A percentile compares a stretch with the other conserved stretches of the same genome.
Evolutionary conservation across 148 eudicot genomes (phyloP).

Genomic region (Amaranthus cruentus): DNA sequence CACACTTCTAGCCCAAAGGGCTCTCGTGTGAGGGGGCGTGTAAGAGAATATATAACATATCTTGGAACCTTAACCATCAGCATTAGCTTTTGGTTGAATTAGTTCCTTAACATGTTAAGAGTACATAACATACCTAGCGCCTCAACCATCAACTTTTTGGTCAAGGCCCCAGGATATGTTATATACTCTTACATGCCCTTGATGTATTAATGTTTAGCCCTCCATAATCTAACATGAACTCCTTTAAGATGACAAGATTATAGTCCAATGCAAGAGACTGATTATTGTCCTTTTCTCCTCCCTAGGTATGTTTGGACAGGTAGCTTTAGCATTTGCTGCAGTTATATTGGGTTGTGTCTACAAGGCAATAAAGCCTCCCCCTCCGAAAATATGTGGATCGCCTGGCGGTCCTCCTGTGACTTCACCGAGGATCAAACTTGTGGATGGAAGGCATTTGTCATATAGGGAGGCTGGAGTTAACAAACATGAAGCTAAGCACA

Average conservation of each 20-base stretch:
- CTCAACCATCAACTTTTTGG: background rate
- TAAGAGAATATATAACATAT: too few relatives aligned
- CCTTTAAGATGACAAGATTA: background rate
- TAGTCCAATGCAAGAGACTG: background rate
- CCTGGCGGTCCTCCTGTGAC: slow-evolving; percentile 67
- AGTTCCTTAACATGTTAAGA: too few relatives aligned
- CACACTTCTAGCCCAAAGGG: too few relatives aligned
- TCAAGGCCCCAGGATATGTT: background rate
- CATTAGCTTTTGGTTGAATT: too few relatives aligned
- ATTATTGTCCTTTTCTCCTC: background rate
- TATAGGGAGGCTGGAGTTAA: slow-evolving; percentile 57
- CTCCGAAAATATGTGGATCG: slow-evolving; percentile 55
- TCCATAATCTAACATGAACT: background rate
- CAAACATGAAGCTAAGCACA: slow-evolving; percentile 58
- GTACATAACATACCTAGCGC: too few relatives aligned
- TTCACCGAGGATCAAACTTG: slow-evolving; percentile 59
- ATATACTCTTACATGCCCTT: too few relatives aligned
- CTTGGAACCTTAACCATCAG: too few relatives aligned
- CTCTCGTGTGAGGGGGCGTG: too few relatives aligned
- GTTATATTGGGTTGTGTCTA: slow-evolving; percentile 40
- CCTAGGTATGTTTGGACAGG: slow-evolving; percentile 43
- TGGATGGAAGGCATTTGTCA: slow-evolving; percentile 70
- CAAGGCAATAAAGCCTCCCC: slow-evolving; percentile 43
- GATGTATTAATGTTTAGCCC: too few relatives aligned
- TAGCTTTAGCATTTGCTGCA: slow-evolving; percentile 34